These are phyloP conservation scores for Dendrocalamus latiflorus DNA, from an alignment of 202 grass and related monocot genomes.

Conservation along the genomic window DNA sequence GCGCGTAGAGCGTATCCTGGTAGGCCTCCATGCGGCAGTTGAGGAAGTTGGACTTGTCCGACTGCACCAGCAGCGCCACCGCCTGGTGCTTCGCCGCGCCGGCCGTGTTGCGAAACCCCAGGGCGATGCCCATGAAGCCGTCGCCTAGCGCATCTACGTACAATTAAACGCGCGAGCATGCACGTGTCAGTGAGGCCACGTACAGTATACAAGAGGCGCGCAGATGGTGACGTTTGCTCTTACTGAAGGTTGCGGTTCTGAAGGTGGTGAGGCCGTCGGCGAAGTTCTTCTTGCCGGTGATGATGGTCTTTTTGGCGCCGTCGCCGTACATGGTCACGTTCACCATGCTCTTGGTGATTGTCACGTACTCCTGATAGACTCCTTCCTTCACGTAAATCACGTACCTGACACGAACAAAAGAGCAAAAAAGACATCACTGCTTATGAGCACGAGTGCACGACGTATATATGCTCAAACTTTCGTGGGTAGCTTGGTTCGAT, in stretches of 20 bases:
- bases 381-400: constrained; percentile 89
- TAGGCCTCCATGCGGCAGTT: constrained; percentile 76
- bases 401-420: constrained; percentile 39
- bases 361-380: constrained; percentile 67
- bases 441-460: not conserved
- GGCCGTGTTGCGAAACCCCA: constrained; percentile 89
- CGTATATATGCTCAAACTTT: not conserved
- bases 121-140: constrained; percentile 70
- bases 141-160: constrained; percentile 54
- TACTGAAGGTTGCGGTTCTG: constrained; percentile 76
- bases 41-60: constrained; percentile 80
- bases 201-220: not conserved
- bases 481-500: not conserved
- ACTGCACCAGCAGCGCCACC: constrained; percentile 74
- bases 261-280: constrained; percentile 71
- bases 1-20: constrained; percentile 75
- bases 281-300: constrained; percentile 74
- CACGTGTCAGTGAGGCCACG: not conserved
- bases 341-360: constrained; percentile 36
- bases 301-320: constrained; percentile 58
- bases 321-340: constrained; percentile 73
- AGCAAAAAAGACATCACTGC: too few relatives aligned
- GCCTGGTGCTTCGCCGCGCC: constrained; percentile 79
- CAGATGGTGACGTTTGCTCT: not conserved
- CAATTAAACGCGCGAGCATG: not conserved